Conservation (phyloP, 1,284 basidiomycete genomes). For the Tilletia indica region DNA sequence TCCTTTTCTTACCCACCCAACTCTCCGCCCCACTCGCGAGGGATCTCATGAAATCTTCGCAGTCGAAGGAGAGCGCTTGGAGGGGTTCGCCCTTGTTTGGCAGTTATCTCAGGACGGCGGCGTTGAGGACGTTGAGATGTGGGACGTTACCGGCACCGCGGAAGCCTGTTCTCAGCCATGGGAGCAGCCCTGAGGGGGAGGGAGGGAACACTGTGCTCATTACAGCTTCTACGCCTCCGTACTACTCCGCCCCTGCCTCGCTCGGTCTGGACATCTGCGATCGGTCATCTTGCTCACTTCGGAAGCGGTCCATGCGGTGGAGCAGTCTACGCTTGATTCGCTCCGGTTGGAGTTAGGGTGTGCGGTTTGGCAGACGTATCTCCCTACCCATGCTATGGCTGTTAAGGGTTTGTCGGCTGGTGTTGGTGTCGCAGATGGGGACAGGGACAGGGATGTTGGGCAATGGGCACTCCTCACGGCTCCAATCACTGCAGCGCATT, state of each 20-base stretch:
- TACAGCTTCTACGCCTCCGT: neutral
- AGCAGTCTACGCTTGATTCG: conserved; percentile 45
- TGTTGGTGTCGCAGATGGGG: neutral
- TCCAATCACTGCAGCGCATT: conserved; percentile 40
- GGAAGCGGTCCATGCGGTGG: conserved; percentile 30
- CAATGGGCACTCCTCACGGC: conserved; percentile 29
- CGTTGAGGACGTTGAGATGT: neutral
- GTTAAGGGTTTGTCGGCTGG: too few relatives aligned
- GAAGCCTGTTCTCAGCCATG: neutral
- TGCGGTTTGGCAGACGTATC: conserved; percentile 45
- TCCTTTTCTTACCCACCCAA: conserved; percentile 29
- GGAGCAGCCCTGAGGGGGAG: neutral
- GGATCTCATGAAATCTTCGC: conserved; percentile 21
- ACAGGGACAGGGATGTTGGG: neutral
- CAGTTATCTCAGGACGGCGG: conserved; percentile 26
- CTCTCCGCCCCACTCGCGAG: conserved; percentile 27
- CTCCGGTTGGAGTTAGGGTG: conserved; percentile 47
- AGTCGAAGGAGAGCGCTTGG: conserved; percentile 17
- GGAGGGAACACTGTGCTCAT: neutral
- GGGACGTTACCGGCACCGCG: neutral
- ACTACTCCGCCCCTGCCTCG: conserved; percentile 2
- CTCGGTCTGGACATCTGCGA: conserved; percentile 3
- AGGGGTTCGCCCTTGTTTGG: conserved; percentile 36
- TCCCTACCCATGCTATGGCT: conserved; percentile 23
- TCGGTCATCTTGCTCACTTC: conserved; percentile 22